Base-by-base conservation (phyloP, 2,329 filamentous ascomycete species). In the Diplocarpon mali region DNA sequence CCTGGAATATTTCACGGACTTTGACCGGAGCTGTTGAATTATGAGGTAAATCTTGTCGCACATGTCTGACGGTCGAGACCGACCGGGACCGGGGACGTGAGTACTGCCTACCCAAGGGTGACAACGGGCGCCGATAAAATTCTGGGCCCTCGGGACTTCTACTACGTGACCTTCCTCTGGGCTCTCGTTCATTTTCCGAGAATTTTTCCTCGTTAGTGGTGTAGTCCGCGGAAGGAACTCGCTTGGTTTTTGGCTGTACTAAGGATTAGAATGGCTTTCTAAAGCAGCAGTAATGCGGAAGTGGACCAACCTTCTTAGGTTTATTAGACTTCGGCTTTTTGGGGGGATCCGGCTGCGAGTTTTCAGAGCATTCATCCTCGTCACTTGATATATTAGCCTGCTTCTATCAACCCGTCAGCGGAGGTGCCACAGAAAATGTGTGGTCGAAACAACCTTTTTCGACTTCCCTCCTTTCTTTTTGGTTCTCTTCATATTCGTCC, bases 141-240 rank as follows among this genome's bases (percentile, higher is more conserved):
- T 38, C 30, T 13, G 13, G 14, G 5, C 16, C 36, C 35, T 36
- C 17, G 5, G 14, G 20, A 28, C n/a, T 32, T 37, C 34, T 15
- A n/a, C 17, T 40, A 8, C 34, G 38, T 28, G 40, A 17, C 44
- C 45, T 37, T 41, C 49, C 44, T 38, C 42, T 46, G n/a, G 32
- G 35, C 12, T 13, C 32, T 29, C 42, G 44, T n/a, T 45, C 44
- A 12, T 42, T 24, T 2, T 45, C 45, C 11, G 42, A 48, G 14
- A 40, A 7, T 27, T 54, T 45, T 35, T 49, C 50, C 38, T 53
- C 48, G 5, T 48, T 38, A 10, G 45, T 31, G 11, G 52, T 45
- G 13, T 48, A 49, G 6, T 53, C 44, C 15, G 51, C 32, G 1
- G 28, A 32, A 14, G 36, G 24, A 30, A 36, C 35, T 14, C 20